Conservation (phyloP, 2,329 filamentous ascomycete genomes). For the Cercospora zeina region DNA sequence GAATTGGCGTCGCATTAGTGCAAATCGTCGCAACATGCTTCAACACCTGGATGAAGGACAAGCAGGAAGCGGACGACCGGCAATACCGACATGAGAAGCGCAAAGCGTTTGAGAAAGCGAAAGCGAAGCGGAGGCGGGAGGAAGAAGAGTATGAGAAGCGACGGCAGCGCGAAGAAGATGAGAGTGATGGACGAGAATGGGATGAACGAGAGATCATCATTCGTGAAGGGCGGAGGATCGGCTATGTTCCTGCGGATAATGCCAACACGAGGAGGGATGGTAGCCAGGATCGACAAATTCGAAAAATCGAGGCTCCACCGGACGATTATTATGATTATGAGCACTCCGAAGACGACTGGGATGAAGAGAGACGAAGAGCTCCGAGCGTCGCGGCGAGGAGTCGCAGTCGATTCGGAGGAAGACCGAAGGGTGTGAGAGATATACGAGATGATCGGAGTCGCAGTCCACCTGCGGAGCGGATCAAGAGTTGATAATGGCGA, state of each 20-base stretch:
- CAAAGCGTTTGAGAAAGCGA: slow-evolving; percentile 23
- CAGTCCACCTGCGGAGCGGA: slow-evolving; percentile 18
- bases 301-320: slow-evolving; percentile 15
- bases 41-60: slow-evolving; percentile 19
- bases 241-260: slow-evolving; percentile 13
- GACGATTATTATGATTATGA: slow-evolving; percentile 14
- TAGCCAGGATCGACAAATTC: slow-evolving; percentile 11
- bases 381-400: slow-evolving; percentile 16
- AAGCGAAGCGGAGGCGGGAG: slow-evolving; percentile 20
- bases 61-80: slow-evolving; percentile 14
- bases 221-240: slow-evolving; percentile 18
- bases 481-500: neutral
- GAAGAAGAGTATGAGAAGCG: slow-evolving; percentile 21
- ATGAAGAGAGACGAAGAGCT: slow-evolving; percentile 14
- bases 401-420: slow-evolving; percentile 20
- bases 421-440: slow-evolving; percentile 15
- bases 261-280: slow-evolving; percentile 3
- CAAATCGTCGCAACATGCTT: slow-evolving; percentile 19
- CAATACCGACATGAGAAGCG: slow-evolving; percentile 19
- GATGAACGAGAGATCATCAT: slow-evolving; percentile 21
- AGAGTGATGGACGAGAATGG: slow-evolving; percentile 9
- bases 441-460: slow-evolving; percentile 16
- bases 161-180: slow-evolving; percentile 34
- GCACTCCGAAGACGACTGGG: slow-evolving; percentile 14
- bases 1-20: slow-evolving; percentile 19